phyloP scores from a whole-genome alignment of 2,329 filamentous ascomycete genomes.

The Hortaea werneckii region DNA sequence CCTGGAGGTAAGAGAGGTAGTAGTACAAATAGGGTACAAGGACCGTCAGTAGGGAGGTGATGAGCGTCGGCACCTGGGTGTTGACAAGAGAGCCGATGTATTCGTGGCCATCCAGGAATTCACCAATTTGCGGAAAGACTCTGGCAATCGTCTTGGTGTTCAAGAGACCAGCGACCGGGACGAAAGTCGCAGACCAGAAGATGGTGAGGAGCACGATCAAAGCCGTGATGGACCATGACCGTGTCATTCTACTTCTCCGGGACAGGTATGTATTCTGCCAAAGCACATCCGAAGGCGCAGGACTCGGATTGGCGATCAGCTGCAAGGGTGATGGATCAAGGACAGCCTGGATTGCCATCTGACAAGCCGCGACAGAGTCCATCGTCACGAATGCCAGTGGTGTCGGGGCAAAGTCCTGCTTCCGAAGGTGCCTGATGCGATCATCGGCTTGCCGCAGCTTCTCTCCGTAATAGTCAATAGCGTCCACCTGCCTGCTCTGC shows the following conservation, averaged over 20 bases:
- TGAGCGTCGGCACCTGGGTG: slow-evolving; percentile 75
- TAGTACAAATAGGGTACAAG: slow-evolving; percentile 91
- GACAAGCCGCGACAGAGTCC: slow-evolving; percentile 82
- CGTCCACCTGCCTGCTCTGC: slow-evolving; percentile 65
- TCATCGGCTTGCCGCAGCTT: slow-evolving; percentile 70
- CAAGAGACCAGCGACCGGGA: slow-evolving; percentile 66
- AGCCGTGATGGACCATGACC: slow-evolving; percentile 73
- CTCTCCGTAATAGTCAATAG: slow-evolving; percentile 90
- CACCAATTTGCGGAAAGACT: slow-evolving; percentile 59
- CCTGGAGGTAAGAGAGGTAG: slow-evolving; percentile 80
- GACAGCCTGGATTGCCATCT: slow-evolving; percentile 93
- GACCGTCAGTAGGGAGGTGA: slow-evolving; percentile 78
- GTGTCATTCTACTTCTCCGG: slow-evolving; percentile 60
- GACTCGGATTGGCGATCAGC: slow-evolving; percentile 74
- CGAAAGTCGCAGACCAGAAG: slow-evolving; percentile 77
- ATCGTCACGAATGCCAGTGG: slow-evolving; percentile 93
- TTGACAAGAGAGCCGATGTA: slow-evolving; percentile 68
- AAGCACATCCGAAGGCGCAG: slow-evolving; percentile 82
- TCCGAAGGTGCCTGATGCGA: slow-evolving; percentile 57
- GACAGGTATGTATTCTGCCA: slow-evolving; percentile 89
- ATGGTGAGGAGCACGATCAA: slow-evolving; percentile 76
- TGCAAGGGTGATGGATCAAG: slow-evolving; percentile 83
- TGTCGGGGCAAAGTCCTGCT: slow-evolving; percentile 65
- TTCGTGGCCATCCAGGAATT: slow-evolving; percentile 56
- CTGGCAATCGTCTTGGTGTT: slow-evolving; percentile 71